Percentiles rank a stretch among this genome's conserved stretches.
phyloP scores from a whole-genome alignment of 805 yeast genomes.

The Candida hungchunana region DNA sequence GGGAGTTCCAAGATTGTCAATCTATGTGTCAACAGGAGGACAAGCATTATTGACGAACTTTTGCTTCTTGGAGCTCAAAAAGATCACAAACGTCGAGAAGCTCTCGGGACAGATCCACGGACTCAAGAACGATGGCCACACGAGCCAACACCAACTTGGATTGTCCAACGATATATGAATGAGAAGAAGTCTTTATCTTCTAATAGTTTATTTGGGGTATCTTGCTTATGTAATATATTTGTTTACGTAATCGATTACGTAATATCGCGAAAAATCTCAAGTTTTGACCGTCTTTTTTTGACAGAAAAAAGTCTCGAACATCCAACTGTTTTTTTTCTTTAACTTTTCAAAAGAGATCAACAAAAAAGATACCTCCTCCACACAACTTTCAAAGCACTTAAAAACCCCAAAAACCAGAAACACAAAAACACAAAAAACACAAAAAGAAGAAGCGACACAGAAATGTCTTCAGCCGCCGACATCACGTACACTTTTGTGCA shows the following conservation, averaged over 20 bases:
- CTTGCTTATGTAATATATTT: too few species aligned
- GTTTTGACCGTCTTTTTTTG: too few species aligned
- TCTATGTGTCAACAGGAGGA: constrained; percentile 58
- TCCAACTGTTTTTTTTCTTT: too few species aligned
- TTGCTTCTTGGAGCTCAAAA: constrained; percentile 52
- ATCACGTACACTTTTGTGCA: constrained; percentile 46
- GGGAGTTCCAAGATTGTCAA: constrained; percentile 55
- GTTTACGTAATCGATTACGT: too few species aligned
- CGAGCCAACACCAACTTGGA: background rate
- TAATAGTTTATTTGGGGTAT: too few species aligned
- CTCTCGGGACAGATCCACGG: constrained; percentile 54
- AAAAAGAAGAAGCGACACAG: background rate
- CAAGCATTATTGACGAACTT: constrained; percentile 59
- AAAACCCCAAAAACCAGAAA: background rate
- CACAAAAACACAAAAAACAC: background rate
- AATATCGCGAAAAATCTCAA: too few species aligned
- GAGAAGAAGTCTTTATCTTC: background rate
- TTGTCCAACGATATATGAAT: background rate
- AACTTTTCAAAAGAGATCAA: too few species aligned
- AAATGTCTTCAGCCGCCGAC: constrained; percentile 5
- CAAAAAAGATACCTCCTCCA: too few species aligned
- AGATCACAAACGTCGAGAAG: constrained; percentile 33
- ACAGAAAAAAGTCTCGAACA: too few species aligned
- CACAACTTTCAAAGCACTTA: background rate
- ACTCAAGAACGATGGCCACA: constrained; percentile 27